phyloP scores from a whole-genome alignment of 768 basidiomycete species.

The Lepiota brunneoincarnata region DNA sequence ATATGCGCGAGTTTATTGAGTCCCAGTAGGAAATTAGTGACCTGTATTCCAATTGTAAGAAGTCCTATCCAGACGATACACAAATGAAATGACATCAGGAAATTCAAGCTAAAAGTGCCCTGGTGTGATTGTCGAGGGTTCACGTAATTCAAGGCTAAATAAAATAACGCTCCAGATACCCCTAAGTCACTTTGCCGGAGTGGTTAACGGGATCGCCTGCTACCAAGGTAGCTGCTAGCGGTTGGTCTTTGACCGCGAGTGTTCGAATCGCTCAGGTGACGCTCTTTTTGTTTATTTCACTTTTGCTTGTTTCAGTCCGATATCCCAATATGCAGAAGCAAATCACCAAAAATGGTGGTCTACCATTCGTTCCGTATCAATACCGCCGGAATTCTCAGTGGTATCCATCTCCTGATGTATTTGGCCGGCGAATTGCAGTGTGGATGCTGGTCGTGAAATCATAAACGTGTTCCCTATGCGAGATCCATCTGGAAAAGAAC shows the following conservation, averaged over 20 bases:
- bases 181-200: slow-evolving; percentile 85
- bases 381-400: too few relatives aligned
- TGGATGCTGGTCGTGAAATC: too few relatives aligned
- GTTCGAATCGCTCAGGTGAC: slow-evolving; percentile 55
- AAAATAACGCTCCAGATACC: too few relatives aligned
- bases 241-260: slow-evolving; percentile 51
- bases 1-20: slow-evolving; percentile 54
- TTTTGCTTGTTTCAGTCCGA: neutral
- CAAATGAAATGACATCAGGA: neutral
- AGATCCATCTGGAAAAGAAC: too few relatives aligned
- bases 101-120: too few relatives aligned
- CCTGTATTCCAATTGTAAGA: neutral
- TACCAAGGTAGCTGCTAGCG: slow-evolving; percentile 38
- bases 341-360: too few relatives aligned
- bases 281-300: slow-evolving; percentile 26
- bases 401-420: too few relatives aligned
- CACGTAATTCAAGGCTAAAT: neutral
- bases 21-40: neutral
- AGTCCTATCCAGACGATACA: neutral
- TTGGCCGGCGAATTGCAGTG: too few relatives aligned
- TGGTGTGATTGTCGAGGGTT: too few relatives aligned
- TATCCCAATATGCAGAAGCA: neutral
- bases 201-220: slow-evolving; percentile 89
- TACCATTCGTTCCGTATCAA: too few relatives aligned
- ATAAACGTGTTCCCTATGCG: too few relatives aligned